Conservation (phyloP, 805 yeast species). For the Pichia paraexigua region DNA sequence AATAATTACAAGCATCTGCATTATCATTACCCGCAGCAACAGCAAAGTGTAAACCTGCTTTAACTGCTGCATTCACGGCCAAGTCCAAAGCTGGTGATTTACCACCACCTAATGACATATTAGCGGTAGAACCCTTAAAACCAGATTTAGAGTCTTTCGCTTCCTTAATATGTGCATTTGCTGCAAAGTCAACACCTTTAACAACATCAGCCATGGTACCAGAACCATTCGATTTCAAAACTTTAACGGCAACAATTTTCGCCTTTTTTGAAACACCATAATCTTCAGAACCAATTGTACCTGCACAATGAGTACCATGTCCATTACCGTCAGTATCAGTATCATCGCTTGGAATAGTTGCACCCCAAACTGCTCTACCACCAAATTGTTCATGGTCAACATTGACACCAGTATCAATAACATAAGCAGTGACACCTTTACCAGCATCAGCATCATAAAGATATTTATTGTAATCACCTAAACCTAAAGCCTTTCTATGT, state of each 20-base stretch:
- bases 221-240: constrained; percentile 71
- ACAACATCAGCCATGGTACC: constrained; percentile 80
- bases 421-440: constrained; percentile 77
- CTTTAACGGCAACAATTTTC: constrained; percentile 74
- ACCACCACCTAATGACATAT: constrained; percentile 94
- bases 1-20: constrained; percentile 84
- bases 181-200: constrained; percentile 80
- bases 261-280: constrained; percentile 85
- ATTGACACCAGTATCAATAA: constrained; percentile 85
- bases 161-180: constrained; percentile 53
- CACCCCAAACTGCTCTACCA: constrained; percentile 83
- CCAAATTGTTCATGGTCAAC: constrained; percentile 68
- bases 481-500: constrained; percentile 63
- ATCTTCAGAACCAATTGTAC: constrained; percentile 73
- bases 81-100: constrained; percentile 77
- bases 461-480: constrained; percentile 67
- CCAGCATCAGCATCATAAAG: constrained; percentile 68
- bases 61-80: constrained; percentile 85
- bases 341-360: constrained; percentile 67
- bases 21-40: constrained; percentile 97
- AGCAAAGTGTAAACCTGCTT: constrained; percentile 83
- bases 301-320: constrained; percentile 97
- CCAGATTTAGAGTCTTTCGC: constrained; percentile 48
- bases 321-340: constrained; percentile 78
- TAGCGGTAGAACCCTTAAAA: constrained; percentile 79